Base-by-base conservation (phyloP, 2,329 filamentous ascomycete species). In the Aureobasidium zeae region DNA sequence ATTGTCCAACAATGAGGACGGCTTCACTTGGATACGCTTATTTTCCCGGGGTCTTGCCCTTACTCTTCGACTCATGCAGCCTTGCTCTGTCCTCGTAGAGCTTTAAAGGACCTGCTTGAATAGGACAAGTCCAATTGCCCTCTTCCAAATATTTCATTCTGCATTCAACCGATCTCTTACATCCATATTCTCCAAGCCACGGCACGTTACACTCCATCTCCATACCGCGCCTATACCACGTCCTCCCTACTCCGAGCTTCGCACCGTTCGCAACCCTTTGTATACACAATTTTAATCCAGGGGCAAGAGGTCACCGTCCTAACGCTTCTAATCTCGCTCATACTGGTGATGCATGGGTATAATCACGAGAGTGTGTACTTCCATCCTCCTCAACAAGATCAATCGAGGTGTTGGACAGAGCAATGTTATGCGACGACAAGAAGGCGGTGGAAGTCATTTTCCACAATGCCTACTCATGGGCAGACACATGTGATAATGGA, bases 201-300 rank as follows among this genome's bases (percentile, higher is more conserved):
- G 9, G 25, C 26, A 26, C 24, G 29, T 34, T 43, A 34, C 19
- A 34, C 16, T 28, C 29, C 39, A 33, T 43, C 21, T 17, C 37
- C 29, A 42, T 42, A 42, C 20, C 36, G 15, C 37, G 31, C 28
- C 37, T 39, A 30, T 39, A 39, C 37, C 37, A 24, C 22, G 37
- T 30, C 21, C 37, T 9, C 21, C 21, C 12, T 26, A 8, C 9
- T n/a, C 39, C 37, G 37, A 42, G 37, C 28, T 29, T 3, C 32
- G 26, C 22, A 26, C 28, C 39, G 39, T 43, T 33, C 30, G 26
- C 22, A 26, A 8, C 39, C 29, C 34, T 33, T 22, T 26, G 21
- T 26, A 16, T 31, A 33, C 21, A 34, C 30, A 43, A 43, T 43
- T 43, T 43, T 30, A 34, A 43, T 41, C 39, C 39, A 43, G 39